These are phyloP conservation scores for Stenocarpella maydis DNA, from an alignment of 2,329 filamentous ascomycete genomes.

Conservation along the genomic window DNA sequence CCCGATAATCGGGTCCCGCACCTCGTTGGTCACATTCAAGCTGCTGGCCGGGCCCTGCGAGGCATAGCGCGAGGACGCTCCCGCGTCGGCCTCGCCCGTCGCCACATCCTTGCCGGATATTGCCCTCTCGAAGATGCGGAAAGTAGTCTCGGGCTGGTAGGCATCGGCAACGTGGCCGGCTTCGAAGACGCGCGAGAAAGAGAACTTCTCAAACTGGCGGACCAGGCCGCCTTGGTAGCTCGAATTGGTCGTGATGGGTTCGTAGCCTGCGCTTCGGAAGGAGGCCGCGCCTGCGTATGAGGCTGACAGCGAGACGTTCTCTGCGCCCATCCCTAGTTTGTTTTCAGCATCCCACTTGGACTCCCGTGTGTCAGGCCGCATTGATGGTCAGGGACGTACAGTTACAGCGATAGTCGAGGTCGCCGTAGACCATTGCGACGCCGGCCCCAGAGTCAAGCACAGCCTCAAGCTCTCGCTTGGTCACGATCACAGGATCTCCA, in stretches of 20 bases:
- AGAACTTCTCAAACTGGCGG: conserved; percentile 57
- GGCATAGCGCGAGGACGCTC: conserved; percentile 38
- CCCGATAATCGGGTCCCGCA: conserved; percentile 46
- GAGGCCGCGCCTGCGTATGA: conserved; percentile 50
- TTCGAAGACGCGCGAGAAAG: conserved; percentile 56
- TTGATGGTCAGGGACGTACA: conserved; percentile 32
- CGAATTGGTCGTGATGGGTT: conserved; percentile 49
- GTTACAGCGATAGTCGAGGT: conserved; percentile 59
- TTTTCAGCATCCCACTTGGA: no score
- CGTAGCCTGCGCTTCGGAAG: conserved; percentile 60
- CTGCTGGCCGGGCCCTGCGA: conserved; percentile 50
- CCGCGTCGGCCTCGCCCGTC: conserved; percentile 57
- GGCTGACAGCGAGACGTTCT: conserved; percentile 55
- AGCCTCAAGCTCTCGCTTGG: conserved; percentile 47
- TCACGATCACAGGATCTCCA: conserved; percentile 40
- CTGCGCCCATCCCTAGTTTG: conserved; percentile 57
- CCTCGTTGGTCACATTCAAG: conserved; percentile 53
- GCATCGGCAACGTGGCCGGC: conserved; percentile 57
- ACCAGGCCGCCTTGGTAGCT: conserved; percentile 55
- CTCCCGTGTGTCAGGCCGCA: neutral
- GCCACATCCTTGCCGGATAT: conserved; percentile 59
- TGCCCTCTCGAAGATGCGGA: conserved; percentile 58
- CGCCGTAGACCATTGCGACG: conserved; percentile 62
- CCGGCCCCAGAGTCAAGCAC: conserved; percentile 62
- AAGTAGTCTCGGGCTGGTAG: conserved; percentile 60